Percentiles rank a stretch among this genome's conserved stretches.
phyloP scores from a whole-genome alignment of 768 basidiomycete genomes.

The Hygrophorus russula region DNA sequence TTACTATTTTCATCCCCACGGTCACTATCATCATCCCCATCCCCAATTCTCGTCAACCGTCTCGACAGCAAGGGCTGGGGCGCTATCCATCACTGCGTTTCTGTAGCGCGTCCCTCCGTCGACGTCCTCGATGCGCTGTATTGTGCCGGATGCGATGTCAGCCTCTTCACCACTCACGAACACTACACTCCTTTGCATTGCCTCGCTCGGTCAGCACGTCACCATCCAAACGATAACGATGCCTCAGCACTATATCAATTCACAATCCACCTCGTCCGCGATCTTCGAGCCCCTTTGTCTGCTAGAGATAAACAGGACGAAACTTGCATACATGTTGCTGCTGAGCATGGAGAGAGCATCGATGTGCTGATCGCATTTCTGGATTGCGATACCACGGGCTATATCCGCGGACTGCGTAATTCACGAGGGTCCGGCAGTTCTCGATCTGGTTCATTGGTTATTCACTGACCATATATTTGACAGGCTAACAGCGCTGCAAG shows the following conservation, averaged over 20 bases:
- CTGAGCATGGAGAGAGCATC: conserved; percentile 58
- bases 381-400: conserved; percentile 47
- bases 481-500: conserved; percentile 57
- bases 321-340: conserved; percentile 73
- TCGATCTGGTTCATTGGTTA: conserved; percentile 1
- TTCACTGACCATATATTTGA: conserved; percentile 18
- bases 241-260: conserved; percentile 38
- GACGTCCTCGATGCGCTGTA: conserved; percentile 62
- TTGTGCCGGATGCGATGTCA: conserved; percentile 64
- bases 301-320: conserved; percentile 59
- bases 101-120: conserved; percentile 40
- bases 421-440: conserved; percentile 48
- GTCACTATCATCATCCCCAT: conserved; percentile 28
- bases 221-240: conserved; percentile 23
- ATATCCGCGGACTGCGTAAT: conserved; percentile 52
- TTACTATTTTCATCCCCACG: conserved; percentile 41
- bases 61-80: conserved; percentile 64
- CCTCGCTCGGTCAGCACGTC: conserved; percentile 33
- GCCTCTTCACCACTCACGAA: conserved; percentile 53
- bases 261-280: conserved; percentile 53
- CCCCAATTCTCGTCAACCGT: conserved; percentile 53
- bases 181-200: conserved; percentile 62
- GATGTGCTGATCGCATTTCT: conserved; percentile 54
- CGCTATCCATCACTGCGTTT: conserved; percentile 59
- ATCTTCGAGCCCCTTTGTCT: conserved; percentile 58